Percentiles rank a stretch among this genome's conserved stretches.
phyloP scores from a whole-genome alignment of 2,329 filamentous ascomycete genomes.

The Venturia asperata region DNA sequence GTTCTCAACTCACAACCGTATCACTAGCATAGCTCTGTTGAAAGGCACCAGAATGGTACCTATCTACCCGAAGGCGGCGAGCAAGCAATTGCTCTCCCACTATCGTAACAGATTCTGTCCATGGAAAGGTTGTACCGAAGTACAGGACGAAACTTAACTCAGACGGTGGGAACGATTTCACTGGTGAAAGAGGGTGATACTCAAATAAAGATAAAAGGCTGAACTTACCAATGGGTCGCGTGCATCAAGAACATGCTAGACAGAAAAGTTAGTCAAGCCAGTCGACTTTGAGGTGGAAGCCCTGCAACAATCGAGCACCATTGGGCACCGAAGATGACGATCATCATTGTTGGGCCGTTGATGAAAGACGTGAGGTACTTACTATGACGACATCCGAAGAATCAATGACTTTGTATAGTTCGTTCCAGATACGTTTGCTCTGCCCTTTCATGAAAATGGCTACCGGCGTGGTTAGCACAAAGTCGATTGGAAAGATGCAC shows the following conservation, averaged over 20 bases:
- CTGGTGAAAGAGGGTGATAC: slow-evolving; percentile 1
- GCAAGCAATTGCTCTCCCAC: slow-evolving; percentile 84
- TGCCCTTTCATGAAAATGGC: slow-evolving; percentile 62
- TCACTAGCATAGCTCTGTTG: slow-evolving; percentile 61
- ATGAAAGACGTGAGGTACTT: not conserved
- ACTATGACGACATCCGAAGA: slow-evolving; percentile 74
- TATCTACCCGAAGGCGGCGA: slow-evolving; percentile 61
- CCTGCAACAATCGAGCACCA: slow-evolving; percentile 40
- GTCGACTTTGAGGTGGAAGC: too few species aligned
- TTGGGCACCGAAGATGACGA: not conserved
- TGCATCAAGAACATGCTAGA: slow-evolving; percentile 71
- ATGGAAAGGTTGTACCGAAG: slow-evolving; percentile 51
- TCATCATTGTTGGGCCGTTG: not conserved
- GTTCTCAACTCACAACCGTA: slow-evolving; percentile 98
- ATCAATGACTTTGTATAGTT: slow-evolving; percentile 91
- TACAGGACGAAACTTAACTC: slow-evolving; percentile 75
- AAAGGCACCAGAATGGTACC: slow-evolving; percentile 83
- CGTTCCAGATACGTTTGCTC: slow-evolving; percentile 95
- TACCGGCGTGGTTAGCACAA: not conserved
- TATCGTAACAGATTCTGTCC: slow-evolving; percentile 95
- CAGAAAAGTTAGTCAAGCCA: not conserved
- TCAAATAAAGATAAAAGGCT: slow-evolving; percentile 15
- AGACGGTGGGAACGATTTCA: slow-evolving; percentile 60
- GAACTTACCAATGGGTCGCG: slow-evolving; percentile 85
- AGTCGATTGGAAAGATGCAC: not conserved